These are phyloP conservation scores for Cystobasidium ongulense DNA, from an alignment of 768 basidiomycete genomes.

Conservation along the genomic window DNA sequence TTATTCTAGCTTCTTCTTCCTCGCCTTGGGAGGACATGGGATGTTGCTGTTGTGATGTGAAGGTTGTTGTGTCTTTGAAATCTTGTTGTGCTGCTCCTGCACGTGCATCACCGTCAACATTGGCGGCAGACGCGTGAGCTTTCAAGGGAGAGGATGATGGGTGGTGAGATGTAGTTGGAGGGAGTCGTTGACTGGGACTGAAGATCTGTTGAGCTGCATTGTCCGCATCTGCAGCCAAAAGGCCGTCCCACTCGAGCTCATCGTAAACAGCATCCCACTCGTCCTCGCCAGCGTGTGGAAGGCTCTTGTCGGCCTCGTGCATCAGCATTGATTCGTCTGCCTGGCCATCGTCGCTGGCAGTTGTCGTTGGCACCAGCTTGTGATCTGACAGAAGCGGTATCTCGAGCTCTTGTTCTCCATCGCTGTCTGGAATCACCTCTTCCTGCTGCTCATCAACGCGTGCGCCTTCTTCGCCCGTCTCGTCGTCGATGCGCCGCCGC, in stretches of 20 bases:
- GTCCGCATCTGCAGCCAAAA: background rate
- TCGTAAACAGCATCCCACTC: background rate
- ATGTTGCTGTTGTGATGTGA: background rate
- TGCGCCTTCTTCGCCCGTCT: background rate
- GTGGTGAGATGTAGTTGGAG: background rate
- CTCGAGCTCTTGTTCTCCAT: constrained; percentile 1
- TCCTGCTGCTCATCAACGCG: background rate
- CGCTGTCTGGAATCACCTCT: constrained; percentile 13
- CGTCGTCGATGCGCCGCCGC: constrained; percentile 1
- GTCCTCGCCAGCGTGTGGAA: background rate
- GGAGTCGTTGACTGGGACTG: background rate
- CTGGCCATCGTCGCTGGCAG: background rate
- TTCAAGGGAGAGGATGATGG: constrained; percentile 1
- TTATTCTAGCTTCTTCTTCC: background rate
- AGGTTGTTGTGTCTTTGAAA: background rate
- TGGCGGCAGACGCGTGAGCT: background rate
- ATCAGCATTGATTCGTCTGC: background rate
- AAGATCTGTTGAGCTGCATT: background rate
- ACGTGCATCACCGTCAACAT: background rate
- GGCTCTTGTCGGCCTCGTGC: background rate
- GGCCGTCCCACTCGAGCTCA: background rate
- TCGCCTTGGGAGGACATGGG: background rate
- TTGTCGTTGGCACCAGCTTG: background rate
- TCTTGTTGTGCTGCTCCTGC: background rate
- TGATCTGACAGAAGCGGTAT: background rate